Evolutionary conservation across 2,329 filamentous ascomycete species (phyloP).

Genomic region (Penicillium psychrosexuale): DNA sequence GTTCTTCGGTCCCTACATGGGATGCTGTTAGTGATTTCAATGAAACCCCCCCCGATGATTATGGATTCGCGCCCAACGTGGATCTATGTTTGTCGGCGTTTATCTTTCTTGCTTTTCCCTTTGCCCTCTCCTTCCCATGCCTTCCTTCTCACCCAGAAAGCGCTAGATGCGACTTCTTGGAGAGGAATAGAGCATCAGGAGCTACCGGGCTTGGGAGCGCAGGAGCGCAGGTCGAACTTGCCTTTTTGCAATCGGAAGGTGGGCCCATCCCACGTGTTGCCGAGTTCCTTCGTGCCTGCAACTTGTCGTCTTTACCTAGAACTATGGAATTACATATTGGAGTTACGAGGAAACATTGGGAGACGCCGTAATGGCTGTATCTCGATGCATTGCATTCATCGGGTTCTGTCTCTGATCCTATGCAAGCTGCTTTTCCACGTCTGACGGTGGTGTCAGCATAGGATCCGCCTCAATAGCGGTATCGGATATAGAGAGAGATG

Average conservation of each 20-base stretch:
- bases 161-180: slow-evolving; percentile 39
- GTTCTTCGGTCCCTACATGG: background rate
- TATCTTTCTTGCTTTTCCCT: slow-evolving; percentile 20
- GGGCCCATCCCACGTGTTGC: background rate
- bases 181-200: slow-evolving; percentile 23
- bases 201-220: background rate
- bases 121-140: slow-evolving; percentile 4
- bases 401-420: slow-evolving; percentile 10
- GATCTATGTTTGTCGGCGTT: slow-evolving; percentile 14
- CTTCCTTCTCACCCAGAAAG: slow-evolving; percentile 37
- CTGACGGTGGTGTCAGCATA: slow-evolving; percentile 33
- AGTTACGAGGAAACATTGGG: background rate
- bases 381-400: background rate
- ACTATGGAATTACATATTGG: background rate
- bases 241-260: background rate
- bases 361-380: background rate
- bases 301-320: background rate
- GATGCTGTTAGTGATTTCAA: slow-evolving; percentile 9
- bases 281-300: background rate
- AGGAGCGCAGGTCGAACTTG: background rate
- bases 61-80: slow-evolving; percentile 6
- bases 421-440: slow-evolving; percentile 27
- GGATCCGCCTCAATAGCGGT: slow-evolving; percentile 1
- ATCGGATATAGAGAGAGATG: background rate
- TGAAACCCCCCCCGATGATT: slow-evolving; percentile 8